Evolutionary conservation across 208 protist genomes (phyloP).

Genomic region (Wallacemonas sp.): DNA sequence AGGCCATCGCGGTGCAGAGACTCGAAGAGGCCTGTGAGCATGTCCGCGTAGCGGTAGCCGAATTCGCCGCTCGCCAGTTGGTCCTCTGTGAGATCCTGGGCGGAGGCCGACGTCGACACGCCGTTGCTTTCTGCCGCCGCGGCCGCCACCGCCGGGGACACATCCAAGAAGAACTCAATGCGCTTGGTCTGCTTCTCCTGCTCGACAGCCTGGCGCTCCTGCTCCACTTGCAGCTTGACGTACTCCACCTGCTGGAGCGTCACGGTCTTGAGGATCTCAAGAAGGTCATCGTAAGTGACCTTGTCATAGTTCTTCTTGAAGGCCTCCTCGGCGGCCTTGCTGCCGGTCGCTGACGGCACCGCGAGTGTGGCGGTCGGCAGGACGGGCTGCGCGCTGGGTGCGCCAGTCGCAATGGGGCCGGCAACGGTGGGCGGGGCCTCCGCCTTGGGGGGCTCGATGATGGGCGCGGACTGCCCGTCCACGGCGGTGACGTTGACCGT

Average conservation of each 20-base stretch:
- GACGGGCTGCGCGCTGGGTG: conserved; percentile 3
- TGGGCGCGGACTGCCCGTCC: background rate
- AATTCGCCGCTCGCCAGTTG: conserved; percentile 7
- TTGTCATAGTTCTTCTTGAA: conserved; percentile 55
- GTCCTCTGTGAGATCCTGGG: conserved; percentile 18
- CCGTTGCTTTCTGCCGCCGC: background rate
- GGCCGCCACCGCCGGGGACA: conserved; percentile 1
- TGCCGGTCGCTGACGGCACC: background rate
- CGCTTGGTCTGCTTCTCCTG: conserved; percentile 43
- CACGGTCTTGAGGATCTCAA: conserved; percentile 31
- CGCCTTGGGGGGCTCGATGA: conserved; percentile 15
- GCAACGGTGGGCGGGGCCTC: background rate
- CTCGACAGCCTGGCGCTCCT: conserved; percentile 20
- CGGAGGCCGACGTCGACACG: conserved; percentile 2
- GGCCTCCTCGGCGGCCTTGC: conserved; percentile 25
- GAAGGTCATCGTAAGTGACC: conserved; percentile 54
- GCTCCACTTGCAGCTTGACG: conserved; percentile 48
- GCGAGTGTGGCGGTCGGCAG: background rate
- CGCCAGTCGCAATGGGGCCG: background rate
- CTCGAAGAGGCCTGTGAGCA: conserved; percentile 70
- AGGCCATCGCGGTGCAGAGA: conserved; percentile 71
- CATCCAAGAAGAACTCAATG: conserved; percentile 61
- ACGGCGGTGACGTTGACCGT: background rate
- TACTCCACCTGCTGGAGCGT: conserved; percentile 49
- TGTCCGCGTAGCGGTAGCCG: conserved; percentile 72